phyloP scores from a whole-genome alignment of 495 filamentous ascomycete species.

The Daldinia childiae region DNA sequence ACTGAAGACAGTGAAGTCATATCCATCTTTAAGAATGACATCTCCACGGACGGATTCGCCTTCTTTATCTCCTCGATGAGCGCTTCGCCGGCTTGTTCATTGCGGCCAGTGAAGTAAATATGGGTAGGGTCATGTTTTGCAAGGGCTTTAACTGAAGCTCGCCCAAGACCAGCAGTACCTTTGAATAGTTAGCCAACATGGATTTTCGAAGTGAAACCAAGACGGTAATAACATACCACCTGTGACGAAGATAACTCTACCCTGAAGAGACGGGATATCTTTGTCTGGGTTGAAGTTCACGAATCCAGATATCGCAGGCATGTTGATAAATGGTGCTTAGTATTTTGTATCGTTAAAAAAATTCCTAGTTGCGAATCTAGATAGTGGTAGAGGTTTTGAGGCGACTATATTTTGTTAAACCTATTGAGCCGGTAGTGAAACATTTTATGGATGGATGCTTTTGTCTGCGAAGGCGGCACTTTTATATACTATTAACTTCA shows the following conservation, averaged over 20 bases:
- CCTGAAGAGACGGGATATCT: constrained; percentile 66
- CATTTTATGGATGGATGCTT: neutral
- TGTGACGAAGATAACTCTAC: constrained; percentile 70
- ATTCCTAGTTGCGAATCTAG: neutral
- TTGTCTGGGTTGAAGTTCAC: constrained; percentile 59
- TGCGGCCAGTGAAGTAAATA: constrained; percentile 72
- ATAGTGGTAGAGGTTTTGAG: neutral
- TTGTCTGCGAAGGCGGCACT: neutral
- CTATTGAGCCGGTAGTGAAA: neutral
- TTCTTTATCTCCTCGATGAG: constrained; percentile 32
- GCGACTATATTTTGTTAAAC: neutral
- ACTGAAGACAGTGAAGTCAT: constrained; percentile 36
- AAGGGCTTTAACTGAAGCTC: constrained; percentile 69
- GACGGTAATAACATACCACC: constrained; percentile 56
- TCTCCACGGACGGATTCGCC: constrained; percentile 14
- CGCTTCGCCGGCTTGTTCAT: constrained; percentile 31
- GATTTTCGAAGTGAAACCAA: neutral
- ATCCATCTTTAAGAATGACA: constrained; percentile 41
- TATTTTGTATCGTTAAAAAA: neutral
- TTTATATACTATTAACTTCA: constrained; percentile 14
- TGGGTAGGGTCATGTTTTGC: constrained; percentile 67
- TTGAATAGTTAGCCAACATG: neutral
- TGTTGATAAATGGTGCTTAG: neutral
- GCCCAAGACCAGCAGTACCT: constrained; percentile 75
- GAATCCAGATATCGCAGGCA: constrained; percentile 22